Evolutionary conservation across 2,329 filamentous ascomycete species (phyloP).

Genomic region (Cryphonectria nitschkei): DNA sequence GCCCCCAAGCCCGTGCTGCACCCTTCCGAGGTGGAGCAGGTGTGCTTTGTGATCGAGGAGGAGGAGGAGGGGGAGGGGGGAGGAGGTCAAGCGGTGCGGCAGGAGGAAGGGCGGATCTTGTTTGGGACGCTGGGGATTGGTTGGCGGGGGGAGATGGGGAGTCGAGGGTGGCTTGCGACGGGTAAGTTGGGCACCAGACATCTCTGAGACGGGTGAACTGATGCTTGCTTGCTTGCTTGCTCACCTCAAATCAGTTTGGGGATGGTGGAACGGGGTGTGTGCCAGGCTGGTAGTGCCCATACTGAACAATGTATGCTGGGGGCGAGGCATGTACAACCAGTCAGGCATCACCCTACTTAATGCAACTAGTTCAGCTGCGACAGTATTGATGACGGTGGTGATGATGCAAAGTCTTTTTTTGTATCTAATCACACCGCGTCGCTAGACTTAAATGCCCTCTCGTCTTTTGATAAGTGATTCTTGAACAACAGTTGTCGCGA

Average conservation of each 20-base stretch:
- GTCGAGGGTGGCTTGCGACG: conserved; percentile 83
- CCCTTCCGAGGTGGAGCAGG: conserved; percentile 67
- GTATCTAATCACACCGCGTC: conserved; percentile 19
- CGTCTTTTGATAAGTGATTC: conserved; percentile 2
- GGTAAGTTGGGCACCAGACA: conserved; percentile 70
- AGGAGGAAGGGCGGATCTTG: conserved; percentile 61
- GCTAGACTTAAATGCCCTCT: conserved; percentile 8
- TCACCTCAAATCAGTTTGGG: too few species aligned
- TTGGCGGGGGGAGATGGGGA: conserved; percentile 90
- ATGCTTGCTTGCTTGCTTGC: too few species aligned
- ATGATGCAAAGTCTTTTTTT: conserved; percentile 14
- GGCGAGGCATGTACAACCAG: not conserved
- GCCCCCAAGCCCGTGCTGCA: conserved; percentile 58
- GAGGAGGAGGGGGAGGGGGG: conserved; percentile 30
- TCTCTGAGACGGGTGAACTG: not conserved
- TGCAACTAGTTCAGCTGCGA: not conserved
- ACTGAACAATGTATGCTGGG: not conserved
- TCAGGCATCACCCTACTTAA: not conserved
- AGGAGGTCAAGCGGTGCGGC: conserved; percentile 42
- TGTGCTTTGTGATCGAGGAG: conserved; percentile 64
- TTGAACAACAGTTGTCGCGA: conserved; percentile 14
- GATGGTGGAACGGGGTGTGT: not conserved
- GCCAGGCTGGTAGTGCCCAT: not conserved
- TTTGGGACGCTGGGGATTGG: conserved; percentile 84
- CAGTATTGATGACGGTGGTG: not conserved